A percentile compares a stretch with the other conserved stretches of the same genome.
Conservation (phyloP, 2,329 filamentous ascomycete genomes). For the Sporothrix dimorphospora region DNA sequence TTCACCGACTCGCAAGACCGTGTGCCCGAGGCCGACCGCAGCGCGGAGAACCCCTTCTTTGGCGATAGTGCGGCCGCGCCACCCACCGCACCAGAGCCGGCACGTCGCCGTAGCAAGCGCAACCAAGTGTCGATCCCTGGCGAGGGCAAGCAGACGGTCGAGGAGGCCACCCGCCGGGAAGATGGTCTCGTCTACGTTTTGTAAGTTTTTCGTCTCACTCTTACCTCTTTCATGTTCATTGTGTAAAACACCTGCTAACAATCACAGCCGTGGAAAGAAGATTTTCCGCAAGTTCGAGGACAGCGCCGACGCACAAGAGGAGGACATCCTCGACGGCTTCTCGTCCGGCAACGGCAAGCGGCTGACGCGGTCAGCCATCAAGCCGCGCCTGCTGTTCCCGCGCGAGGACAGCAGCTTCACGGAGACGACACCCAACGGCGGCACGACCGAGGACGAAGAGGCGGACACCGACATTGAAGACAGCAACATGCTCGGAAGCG, state of each 20-base stretch:
- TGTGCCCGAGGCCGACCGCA: slow-evolving; percentile 68
- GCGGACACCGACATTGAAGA: slow-evolving; percentile 63
- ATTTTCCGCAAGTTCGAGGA: slow-evolving; percentile 70
- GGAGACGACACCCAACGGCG: slow-evolving; percentile 41
- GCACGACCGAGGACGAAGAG: slow-evolving; percentile 58
- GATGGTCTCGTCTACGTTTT: slow-evolving; percentile 78
- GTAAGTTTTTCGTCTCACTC: slow-evolving; percentile 55
- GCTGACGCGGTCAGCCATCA: slow-evolving; percentile 52
- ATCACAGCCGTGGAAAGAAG: slow-evolving; percentile 73
- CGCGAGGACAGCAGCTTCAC: slow-evolving; percentile 49
- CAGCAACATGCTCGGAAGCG: slow-evolving; percentile 46
- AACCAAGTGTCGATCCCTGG: slow-evolving; percentile 59
- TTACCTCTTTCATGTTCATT: slow-evolving; percentile 56
- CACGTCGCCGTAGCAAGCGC: slow-evolving; percentile 58
- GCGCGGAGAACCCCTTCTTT: slow-evolving; percentile 73
- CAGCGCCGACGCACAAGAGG: slow-evolving; percentile 32
- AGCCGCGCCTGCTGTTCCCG: slow-evolving; percentile 73
- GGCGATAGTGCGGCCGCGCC: slow-evolving; percentile 45
- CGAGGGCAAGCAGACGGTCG: slow-evolving; percentile 61
- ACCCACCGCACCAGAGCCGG: slow-evolving; percentile 34
- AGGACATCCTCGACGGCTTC: slow-evolving; percentile 38
- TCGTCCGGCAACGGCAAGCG: slow-evolving; percentile 44
- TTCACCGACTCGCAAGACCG: slow-evolving; percentile 81
- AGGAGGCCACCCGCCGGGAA: slow-evolving; percentile 64
- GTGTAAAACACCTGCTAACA: slow-evolving; percentile 38